phyloP scores from a whole-genome alignment of 768 basidiomycete species.

The Cyclocybe aegerita region DNA sequence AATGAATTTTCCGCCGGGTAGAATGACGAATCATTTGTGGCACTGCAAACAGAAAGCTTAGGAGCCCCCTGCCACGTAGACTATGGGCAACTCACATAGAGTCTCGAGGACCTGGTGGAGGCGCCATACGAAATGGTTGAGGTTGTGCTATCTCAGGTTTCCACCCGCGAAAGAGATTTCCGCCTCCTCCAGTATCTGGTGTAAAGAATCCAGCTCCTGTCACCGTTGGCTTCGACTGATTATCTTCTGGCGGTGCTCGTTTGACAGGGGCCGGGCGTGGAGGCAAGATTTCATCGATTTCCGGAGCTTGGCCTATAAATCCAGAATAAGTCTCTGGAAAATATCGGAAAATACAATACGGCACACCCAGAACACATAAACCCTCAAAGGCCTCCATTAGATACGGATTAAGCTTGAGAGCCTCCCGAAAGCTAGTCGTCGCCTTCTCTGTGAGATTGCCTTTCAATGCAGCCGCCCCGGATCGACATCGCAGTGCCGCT shows the following conservation, averaged over 20 bases:
- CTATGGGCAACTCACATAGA: constrained; percentile 47
- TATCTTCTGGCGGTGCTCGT: constrained; percentile 52
- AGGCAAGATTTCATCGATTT: constrained; percentile 74
- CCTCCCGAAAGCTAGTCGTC: constrained; percentile 65
- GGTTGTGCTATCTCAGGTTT: constrained; percentile 50
- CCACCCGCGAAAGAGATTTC: constrained; percentile 57
- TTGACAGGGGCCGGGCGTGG: constrained; percentile 57
- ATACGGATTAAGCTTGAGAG: constrained; percentile 72
- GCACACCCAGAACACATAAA: constrained; percentile 73
- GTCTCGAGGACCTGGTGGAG: constrained; percentile 53
- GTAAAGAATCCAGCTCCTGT: constrained; percentile 77
- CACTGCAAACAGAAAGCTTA: constrained; percentile 34
- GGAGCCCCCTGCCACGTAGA: constrained; percentile 5
- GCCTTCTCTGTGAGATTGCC: constrained; percentile 79
- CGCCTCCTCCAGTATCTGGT: constrained; percentile 59
- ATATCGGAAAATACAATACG: constrained; percentile 3
- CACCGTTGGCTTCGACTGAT: constrained; percentile 48
- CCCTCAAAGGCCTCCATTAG: constrained; percentile 95
- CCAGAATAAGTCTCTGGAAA: constrained; percentile 15
- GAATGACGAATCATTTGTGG: constrained; percentile 50
- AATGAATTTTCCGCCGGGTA: constrained; percentile 56
- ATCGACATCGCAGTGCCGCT: constrained; percentile 72
- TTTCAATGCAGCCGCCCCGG: constrained; percentile 74
- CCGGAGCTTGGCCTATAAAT: constrained; percentile 60
- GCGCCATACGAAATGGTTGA: constrained; percentile 60